Base-by-base conservation (phyloP, 202 grass and related monocot genomes). In the Zoysia matrella region DNA sequence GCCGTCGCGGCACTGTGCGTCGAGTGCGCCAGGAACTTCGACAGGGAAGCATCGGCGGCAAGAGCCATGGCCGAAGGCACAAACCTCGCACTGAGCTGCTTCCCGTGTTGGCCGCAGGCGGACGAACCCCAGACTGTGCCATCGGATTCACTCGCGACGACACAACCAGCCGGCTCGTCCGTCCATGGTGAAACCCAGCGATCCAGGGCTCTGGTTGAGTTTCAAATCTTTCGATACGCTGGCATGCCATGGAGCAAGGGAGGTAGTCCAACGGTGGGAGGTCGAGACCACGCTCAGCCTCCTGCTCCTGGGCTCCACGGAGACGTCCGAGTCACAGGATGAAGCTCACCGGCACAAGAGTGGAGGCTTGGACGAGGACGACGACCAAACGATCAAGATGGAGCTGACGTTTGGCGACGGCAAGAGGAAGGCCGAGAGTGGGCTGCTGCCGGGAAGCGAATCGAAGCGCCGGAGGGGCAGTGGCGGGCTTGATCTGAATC, bases 401-500 rank as follows among this genome's bases (percentile, higher is more conserved):
- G 67, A 85, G 43, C 43, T 15, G 22, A 47, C 52, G 6, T 15
- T 51, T 8, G 36, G 52, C 2, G 73, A 88, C 58, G 73, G 60
- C 65, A 90, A 93, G 78, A 85, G 91, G 51, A 93, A 85, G 55
- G 10, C 56, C 0, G 60, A 56, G n/a, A 30, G 12, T 4, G n/a
- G 12, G 46, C 30, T 0, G 52, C 56, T 45, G 8, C 55, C 49
- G 22, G 22, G 22, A 1, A 49, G 67, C 2, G 71, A 65, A 56
- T 58, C 64, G n/a, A 93, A 88, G 87, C 86, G 78, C 22, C 36
- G 54, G 14, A 83, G 57, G 74, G 62, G 56, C 13, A 14, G 44
- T 8, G 12, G 39, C 47, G 69, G 70, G 47, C 82, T 93, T 65
- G 88, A 93, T 54, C 82, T 93, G 44, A 93, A 93, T 60, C 18